phyloP scores from a whole-genome alignment of 2,329 filamentous ascomycete genomes.

The Trichoderma simmonsii region DNA sequence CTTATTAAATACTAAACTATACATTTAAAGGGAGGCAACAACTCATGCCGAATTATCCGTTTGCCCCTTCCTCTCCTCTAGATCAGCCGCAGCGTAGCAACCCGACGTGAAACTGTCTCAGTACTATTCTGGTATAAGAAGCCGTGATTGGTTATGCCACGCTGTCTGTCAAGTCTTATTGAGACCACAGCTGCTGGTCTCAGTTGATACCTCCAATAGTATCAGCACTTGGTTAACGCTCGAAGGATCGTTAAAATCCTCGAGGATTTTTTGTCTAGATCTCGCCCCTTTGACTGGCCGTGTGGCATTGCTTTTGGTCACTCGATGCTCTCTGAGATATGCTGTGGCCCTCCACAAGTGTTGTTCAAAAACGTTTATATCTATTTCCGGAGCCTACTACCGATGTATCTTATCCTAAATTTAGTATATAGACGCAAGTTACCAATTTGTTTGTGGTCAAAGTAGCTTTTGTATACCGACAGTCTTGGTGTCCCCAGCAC shows the following conservation, averaged over 20 bases:
- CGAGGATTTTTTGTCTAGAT: not conserved
- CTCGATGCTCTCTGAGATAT: not conserved
- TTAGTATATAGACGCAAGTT: not conserved
- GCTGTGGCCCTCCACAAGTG: not conserved
- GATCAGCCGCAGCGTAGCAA: not conserved
- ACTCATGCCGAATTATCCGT: not conserved
- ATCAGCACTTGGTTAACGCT: not conserved
- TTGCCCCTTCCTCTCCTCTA: not conserved
- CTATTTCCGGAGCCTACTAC: not conserved
- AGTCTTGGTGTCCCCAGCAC: not conserved
- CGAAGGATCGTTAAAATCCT: not conserved
- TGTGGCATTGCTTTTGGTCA: not conserved
- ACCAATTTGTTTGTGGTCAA: not conserved
- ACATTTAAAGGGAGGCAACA: not conserved
- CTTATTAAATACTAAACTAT: fast-evolving
- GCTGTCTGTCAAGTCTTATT: not conserved
- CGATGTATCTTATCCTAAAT: not conserved
- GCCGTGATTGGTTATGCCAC: not conserved
- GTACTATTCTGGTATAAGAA: not conserved
- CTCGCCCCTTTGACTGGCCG: not conserved
- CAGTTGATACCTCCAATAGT: not conserved
- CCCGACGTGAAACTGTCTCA: not conserved
- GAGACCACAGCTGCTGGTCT: not conserved
- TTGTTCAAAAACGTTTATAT: not conserved
- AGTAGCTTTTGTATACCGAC: not conserved